Conservation (phyloP, 2,329 filamentous ascomycete species). For the Scedosporium boydii region DNA sequence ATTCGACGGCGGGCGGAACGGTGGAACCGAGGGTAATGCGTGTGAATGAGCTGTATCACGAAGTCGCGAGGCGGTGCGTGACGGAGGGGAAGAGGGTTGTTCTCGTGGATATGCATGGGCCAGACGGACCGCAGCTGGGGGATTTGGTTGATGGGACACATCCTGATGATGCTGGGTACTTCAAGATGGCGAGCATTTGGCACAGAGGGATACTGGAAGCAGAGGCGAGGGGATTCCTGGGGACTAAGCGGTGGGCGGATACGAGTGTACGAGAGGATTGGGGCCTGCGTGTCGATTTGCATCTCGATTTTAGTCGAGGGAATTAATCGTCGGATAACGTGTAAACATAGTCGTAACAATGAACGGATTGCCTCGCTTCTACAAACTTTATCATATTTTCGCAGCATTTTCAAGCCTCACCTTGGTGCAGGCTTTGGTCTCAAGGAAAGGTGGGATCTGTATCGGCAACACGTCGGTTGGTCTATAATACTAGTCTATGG, state of each 20-base stretch:
- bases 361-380: too few species aligned
- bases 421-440: too few species aligned
- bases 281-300: too few species aligned
- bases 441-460: too few species aligned
- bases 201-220: constrained; percentile 18
- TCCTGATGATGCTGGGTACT: constrained; percentile 23
- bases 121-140: constrained; percentile 15
- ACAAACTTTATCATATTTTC: too few species aligned
- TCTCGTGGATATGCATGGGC: constrained; percentile 28
- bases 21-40: constrained; percentile 14
- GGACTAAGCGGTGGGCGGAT: background rate
- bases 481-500: too few species aligned
- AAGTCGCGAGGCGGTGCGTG: constrained; percentile 16
- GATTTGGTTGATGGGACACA: constrained; percentile 24
- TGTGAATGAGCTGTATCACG: constrained; percentile 19
- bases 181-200: constrained; percentile 25
- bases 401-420: too few species aligned
- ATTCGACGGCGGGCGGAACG: constrained; percentile 12
- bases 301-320: too few species aligned
- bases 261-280: too few species aligned
- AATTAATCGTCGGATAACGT: too few species aligned
- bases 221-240: constrained; percentile 4
- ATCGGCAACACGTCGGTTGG: too few species aligned
- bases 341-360: too few species aligned
- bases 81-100: constrained; percentile 21